Base-by-base conservation (phyloP, 2,329 filamentous ascomycete species). In the Fusarium liriodendri region DNA sequence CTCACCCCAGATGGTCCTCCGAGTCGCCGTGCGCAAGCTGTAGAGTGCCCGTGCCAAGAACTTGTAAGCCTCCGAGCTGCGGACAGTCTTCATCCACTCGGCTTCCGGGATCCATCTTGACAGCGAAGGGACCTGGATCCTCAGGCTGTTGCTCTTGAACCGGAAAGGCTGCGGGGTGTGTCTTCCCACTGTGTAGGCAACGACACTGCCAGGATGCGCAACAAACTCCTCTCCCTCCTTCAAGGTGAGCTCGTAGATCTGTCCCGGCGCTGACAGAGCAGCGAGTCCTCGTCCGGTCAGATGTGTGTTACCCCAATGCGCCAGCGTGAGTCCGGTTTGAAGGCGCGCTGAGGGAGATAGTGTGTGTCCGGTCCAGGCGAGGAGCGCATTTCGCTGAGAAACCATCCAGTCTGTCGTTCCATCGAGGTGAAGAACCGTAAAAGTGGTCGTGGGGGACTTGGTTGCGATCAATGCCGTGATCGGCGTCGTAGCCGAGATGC, bases 301-400 rank as follows among this genome's bases (percentile, higher is more conserved):
- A 73, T 94, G 90, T 14, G 96, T 95, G 84, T 91, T 97, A 77
- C 97, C 97, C 96, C 96, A 98, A 80, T 98, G 92, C 54, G 95
- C 91, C 61, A 98, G 80, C 66, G 93, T 92, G 80, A 98, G 88
- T 73, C 89, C 89, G 50, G 88, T 89, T 77, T 95, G 95, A 74
- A 97, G 87, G 55, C 91, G 92, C 4, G 95, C 94, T 38, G 91
- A 91, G 52, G 97, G 88, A 18, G 88, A 87, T 64, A 99, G 87
- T 1, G 94, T 95, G 81, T 97, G 94, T 32, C 97, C 97, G 0
- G 96, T 98, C 97, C 97, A 99, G 64, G 97, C 97, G n/a, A 98
- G 87, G 62, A 99, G 87, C 2, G 95, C 95, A 74, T 94, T 93
- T 71, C 94, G 90, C 81, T 98, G 95, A 8, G 94, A 90, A 10